Evolutionary conservation across 768 basidiomycete genomes (phyloP).

Genomic region (Cubamyces sp.): DNA sequence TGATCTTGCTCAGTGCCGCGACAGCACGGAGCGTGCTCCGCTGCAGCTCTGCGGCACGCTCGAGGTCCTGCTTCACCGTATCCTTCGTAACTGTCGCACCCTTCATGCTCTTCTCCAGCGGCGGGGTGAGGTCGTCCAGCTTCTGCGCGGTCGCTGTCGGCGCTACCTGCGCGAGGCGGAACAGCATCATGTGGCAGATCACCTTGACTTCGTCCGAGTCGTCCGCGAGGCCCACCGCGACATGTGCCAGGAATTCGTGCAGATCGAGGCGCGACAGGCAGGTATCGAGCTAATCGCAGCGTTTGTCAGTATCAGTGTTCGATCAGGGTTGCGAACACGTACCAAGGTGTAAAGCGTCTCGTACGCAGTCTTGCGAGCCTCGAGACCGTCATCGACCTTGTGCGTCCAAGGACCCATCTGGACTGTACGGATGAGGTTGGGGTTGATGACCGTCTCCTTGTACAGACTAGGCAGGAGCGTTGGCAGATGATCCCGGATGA

Average conservation of each 20-base stretch:
- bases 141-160: conserved; percentile 82
- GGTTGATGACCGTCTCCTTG: conserved; percentile 80
- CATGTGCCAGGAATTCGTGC: conserved; percentile 78
- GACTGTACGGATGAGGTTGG: conserved; percentile 82
- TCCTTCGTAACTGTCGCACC: conserved; percentile 90
- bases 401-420: conserved; percentile 99
- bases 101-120: conserved; percentile 88
- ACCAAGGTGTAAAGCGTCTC: conserved; percentile 97
- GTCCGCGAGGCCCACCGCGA: conserved; percentile 84
- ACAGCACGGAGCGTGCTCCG: conserved; percentile 87
- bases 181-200: conserved; percentile 93
- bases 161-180: conserved; percentile 85
- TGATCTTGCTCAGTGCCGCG: conserved; percentile 82
- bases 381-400: conserved; percentile 95
- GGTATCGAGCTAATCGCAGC: conserved; percentile 72
- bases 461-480: conserved; percentile 82
- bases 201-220: conserved; percentile 97
- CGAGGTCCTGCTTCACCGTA: conserved; percentile 91
- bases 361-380: conserved; percentile 95
- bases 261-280: conserved; percentile 88
- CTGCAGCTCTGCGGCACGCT: conserved; percentile 88
- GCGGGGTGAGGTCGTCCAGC: conserved; percentile 82
- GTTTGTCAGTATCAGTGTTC: conserved; percentile 5
- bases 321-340: conserved; percentile 33
- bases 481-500: conserved; percentile 83